Percentiles rank a stretch among this genome's conserved stretches.
These are phyloP conservation scores for Porphyrellus sp. DNA, from an alignment of 1,284 basidiomycete species.

Conservation along the genomic window DNA sequence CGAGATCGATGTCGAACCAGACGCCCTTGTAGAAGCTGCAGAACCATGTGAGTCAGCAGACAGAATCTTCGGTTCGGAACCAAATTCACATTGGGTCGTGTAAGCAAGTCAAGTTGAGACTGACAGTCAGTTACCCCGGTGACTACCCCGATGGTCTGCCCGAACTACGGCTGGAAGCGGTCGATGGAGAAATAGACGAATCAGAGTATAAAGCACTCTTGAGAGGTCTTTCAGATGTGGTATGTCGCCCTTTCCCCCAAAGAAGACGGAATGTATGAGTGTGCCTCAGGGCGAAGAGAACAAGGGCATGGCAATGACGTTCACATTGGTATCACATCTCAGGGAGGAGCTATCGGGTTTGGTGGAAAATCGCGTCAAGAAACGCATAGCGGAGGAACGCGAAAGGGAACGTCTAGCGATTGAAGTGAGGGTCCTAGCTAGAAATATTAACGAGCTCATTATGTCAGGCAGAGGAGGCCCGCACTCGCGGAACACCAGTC, in stretches of 20 bases:
- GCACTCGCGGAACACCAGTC: conserved; percentile 88
- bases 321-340: conserved; percentile 86
- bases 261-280: conserved; percentile 4
- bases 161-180: conserved; percentile 61
- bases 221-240: conserved; percentile 59
- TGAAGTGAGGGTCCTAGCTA: conserved; percentile 53
- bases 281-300: conserved; percentile 78
- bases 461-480: conserved; percentile 78
- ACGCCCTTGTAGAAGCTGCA: conserved; percentile 62
- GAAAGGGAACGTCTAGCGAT: conserved; percentile 72
- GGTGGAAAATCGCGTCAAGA: conserved; percentile 58
- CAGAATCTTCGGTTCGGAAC: conserved; percentile 10
- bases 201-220: conserved; percentile 56
- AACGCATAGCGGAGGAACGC: conserved; percentile 57
- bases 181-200: conserved; percentile 70
- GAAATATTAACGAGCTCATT: conserved; percentile 2
- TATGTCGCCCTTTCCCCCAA: conserved; percentile 39
- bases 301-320: conserved; percentile 97
- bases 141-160: conserved; percentile 79
- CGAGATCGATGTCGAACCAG: conserved; percentile 86
- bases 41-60: conserved; percentile 51
- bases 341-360: conserved; percentile 74
- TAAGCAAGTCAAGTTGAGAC: conserved; percentile 67
- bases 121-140: conserved; percentile 70
- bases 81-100: conserved; percentile 21